Evolutionary conservation across 1,284 basidiomycete species (phyloP), one percentile per base, ranked within the genome.

Genomic region (Puccinia brachypodii): DNA sequence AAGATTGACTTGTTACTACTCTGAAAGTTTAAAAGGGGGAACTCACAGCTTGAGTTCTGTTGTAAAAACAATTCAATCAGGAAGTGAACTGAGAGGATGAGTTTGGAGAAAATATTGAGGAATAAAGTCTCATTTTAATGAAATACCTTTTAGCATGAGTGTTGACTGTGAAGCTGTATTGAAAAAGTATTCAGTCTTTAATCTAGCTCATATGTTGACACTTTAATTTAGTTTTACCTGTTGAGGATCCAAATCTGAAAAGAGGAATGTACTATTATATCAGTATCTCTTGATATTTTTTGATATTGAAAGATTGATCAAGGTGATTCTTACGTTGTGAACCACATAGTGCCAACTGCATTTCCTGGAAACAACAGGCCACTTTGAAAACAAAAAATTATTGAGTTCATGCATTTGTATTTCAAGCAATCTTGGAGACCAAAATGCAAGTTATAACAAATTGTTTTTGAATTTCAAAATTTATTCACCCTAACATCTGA

Each of bases 281-380:
- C 22, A 44, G 33, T 47, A 38, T 31, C 36, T 31, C 42, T 62
- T 14, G 11, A 64, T 40, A 11, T 62, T 74, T 28, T 16, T 50
- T 40, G 2, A 28, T 77, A 19, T 11, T 25, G 2, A 14, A 40
- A 3, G n/a, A 11, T 19, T 58, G 0, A 19, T 60, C 25, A 28
- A n/a, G 53, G 38, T 1, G 16, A 13, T 22, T 33, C 71, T 56
- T 64, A 81, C 78, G 53, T 81, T 44, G 78, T 81, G 33, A 81
- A 81, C 68, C 58, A 72, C 78, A 81, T 73, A 1, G 58, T 60
- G 28, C 69, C 78, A 36, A 73, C n/a, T 36, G 58, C 69, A 64
- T 81, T 81, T 40, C 78, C 78, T 28, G 78, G 78, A 81, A 81
- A 81, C n/a, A 81, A n/a, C 19, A 81, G 40, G 36, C 78, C 78